phyloP scores from a whole-genome alignment of 148 eudicot species.

The Linanthus parryae region DNA sequence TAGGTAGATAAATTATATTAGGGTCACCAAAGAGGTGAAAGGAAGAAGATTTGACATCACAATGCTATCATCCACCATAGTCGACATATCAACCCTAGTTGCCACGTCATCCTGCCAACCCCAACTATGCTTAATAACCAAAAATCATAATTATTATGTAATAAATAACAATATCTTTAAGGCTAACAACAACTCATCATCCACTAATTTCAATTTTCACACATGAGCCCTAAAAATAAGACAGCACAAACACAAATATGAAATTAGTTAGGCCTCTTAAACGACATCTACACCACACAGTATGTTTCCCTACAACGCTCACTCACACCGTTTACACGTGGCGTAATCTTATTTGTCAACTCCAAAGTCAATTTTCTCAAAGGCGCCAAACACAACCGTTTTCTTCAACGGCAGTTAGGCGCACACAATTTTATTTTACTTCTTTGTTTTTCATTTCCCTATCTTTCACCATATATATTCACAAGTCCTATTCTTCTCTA shows the following conservation, averaged over 20 bases:
- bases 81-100: not conserved
- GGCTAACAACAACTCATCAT: constrained; percentile 20
- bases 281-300: constrained; percentile 31
- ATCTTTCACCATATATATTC: constrained; percentile 2
- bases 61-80: not conserved
- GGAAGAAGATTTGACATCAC: not conserved
- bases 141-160: constrained; percentile 12
- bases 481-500: not conserved
- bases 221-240: constrained; percentile 5
- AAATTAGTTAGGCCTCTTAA: constrained; percentile 34
- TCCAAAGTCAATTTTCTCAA: constrained; percentile 27
- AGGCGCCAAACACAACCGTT: constrained; percentile 47
- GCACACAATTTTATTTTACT: constrained; percentile 14
- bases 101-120: constrained; percentile 10
- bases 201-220: constrained; percentile 24
- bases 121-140: constrained; percentile 1
- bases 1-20: no score
- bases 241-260: not conserved
- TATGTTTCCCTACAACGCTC: not conserved
- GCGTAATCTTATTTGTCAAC: constrained; percentile 12
- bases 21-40: no score
- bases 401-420: constrained; percentile 72
- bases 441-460: constrained; percentile 7
- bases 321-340: constrained; percentile 26
- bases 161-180: constrained; percentile 7